These are phyloP conservation scores for Acanthamoeba lenticulata DNA, from an alignment of 208 protist species.

Conservation along the genomic window DNA sequence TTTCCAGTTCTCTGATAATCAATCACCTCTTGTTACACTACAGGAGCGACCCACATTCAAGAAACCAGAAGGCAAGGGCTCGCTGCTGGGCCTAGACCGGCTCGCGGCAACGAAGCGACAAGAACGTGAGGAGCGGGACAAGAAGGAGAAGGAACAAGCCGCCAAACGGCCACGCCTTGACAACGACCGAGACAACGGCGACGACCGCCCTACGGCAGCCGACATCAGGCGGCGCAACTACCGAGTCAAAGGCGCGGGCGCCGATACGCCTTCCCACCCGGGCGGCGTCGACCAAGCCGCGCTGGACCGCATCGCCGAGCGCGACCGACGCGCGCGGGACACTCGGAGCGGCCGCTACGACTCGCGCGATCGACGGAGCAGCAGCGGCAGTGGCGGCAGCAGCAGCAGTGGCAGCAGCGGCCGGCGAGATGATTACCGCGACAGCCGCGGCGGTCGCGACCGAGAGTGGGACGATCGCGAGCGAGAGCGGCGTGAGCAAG, in stretches of 20 bases:
- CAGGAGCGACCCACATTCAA: constrained; percentile 20
- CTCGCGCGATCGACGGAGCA: not conserved
- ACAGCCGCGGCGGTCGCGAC: not conserved
- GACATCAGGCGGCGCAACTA: not conserved
- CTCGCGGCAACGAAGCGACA: constrained; percentile 35
- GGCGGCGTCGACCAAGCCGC: constrained; percentile 48
- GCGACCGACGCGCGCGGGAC: not conserved
- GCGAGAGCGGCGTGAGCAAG: not conserved
- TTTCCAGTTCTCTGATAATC: too few species aligned
- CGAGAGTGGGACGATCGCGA: constrained; percentile 38
- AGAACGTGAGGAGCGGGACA: constrained; percentile 14
- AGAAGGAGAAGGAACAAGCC: constrained; percentile 1
- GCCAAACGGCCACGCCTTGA: not conserved
- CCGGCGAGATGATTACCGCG: not conserved
- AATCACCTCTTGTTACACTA: too few species aligned
- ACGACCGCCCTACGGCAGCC: not conserved
- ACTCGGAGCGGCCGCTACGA: not conserved
- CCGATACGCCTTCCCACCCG: constrained; percentile 56
- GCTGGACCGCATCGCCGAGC: constrained; percentile 15
- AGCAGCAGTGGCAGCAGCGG: not conserved
- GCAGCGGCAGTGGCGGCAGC: not conserved
- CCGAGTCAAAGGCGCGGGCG: not conserved
- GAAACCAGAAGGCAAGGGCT: constrained; percentile 19
- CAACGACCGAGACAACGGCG: not conserved
- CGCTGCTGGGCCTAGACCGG: constrained; percentile 57